Evolutionary conservation across 2,329 filamentous ascomycete species (phyloP).

Genomic region (Botrytis elliptica): DNA sequence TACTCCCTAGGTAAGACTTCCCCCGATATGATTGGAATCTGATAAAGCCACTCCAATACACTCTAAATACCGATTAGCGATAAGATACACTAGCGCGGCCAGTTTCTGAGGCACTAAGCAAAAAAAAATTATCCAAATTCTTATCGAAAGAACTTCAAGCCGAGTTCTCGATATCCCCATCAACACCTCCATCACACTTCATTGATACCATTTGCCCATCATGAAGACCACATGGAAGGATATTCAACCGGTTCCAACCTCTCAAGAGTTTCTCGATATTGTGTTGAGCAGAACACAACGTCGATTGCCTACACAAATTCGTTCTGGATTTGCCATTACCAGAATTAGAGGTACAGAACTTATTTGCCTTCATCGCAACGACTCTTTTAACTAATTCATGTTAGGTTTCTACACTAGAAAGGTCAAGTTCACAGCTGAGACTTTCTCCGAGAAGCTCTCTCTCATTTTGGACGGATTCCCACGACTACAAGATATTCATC

Average conservation of each 20-base stretch:
- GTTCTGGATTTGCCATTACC: conserved; percentile 92
- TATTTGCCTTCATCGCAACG: conserved; percentile 16
- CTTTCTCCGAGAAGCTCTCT: conserved; percentile 89
- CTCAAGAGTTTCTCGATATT: conserved; percentile 96
- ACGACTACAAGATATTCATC: conserved; percentile 88
- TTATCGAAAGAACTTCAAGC: conserved; percentile 23
- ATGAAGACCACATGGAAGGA: conserved; percentile 70
- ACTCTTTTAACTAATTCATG: conserved; percentile 21
- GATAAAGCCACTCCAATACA: not conserved
- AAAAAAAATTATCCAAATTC: conserved; percentile 24
- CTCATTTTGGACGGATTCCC: conserved; percentile 92
- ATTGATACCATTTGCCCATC: conserved; percentile 38
- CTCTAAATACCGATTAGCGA: conserved; percentile 17
- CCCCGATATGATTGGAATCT: not conserved
- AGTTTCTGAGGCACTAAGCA: conserved; percentile 19
- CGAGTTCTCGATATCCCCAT: conserved; percentile 19
- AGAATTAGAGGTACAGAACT: conserved; percentile 66
- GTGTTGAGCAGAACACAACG: conserved; percentile 91
- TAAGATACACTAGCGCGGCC: conserved; percentile 19
- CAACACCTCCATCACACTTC: conserved; percentile 1
- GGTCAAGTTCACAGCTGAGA: conserved; percentile 97
- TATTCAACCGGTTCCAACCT: conserved; percentile 84
- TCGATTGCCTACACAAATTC: conserved; percentile 90
- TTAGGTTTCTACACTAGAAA: conserved; percentile 91
- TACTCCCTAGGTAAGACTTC: not conserved